Evolutionary conservation across 768 basidiomycete species (phyloP).

Genomic region (Amanita phalloides): DNA sequence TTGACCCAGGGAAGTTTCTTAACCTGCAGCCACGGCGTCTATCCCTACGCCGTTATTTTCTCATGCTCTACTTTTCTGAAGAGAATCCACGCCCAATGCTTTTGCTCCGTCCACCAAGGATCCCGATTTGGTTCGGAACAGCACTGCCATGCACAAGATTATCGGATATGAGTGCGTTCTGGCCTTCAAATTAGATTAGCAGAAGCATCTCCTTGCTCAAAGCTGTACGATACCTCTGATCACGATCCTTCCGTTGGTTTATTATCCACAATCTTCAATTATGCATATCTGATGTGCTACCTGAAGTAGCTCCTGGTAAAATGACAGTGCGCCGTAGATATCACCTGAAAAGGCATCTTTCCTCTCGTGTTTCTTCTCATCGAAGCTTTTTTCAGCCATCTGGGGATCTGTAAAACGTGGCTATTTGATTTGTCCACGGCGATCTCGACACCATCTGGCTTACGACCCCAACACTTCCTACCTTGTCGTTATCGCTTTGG

Average conservation of each 20-base stretch:
- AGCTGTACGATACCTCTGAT: neutral
- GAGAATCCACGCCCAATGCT: neutral
- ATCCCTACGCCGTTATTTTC: neutral
- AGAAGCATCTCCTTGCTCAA: neutral
- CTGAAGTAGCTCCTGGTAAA: neutral
- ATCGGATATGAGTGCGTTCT: neutral
- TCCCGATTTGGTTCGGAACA: neutral
- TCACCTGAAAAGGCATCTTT: neutral
- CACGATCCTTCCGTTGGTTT: no score
- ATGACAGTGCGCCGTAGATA: neutral
- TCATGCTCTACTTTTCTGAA: neutral
- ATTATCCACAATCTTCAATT: neutral
- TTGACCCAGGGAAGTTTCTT: neutral
- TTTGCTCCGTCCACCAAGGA: neutral
- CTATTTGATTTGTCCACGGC: neutral
- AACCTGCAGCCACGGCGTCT: neutral
- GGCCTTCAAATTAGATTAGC: no score
- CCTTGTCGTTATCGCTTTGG: neutral
- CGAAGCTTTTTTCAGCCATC: neutral
- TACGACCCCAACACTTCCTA: neutral
- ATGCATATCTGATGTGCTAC: neutral
- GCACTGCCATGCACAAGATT: neutral
- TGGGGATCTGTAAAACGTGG: neutral
- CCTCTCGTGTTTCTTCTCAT: neutral
- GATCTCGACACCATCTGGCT: neutral